Base-by-base conservation (phyloP, 768 basidiomycete genomes). In the Suillus placidus region DNA sequence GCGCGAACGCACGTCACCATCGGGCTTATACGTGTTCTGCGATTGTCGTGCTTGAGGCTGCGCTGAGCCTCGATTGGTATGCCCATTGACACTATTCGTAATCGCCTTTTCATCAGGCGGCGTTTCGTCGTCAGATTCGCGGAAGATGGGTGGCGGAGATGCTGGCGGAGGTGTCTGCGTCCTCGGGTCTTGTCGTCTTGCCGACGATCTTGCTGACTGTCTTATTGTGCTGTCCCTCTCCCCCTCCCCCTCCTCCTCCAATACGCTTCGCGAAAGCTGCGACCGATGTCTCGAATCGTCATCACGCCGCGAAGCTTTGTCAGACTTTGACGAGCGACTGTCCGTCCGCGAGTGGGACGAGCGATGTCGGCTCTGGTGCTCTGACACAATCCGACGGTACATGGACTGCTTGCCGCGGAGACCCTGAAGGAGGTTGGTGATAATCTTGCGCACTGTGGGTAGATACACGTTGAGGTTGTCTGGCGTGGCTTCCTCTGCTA, bases 401-500 rank as follows among this genome's bases (percentile, higher is more conserved):
- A 89, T 83, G 45, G 91, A 88, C 78, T 99, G 97, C 77, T 98
- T 98, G 58, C 81, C 85, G 60, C 96, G 91, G n/a, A 99, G 83
- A 16, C 96, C 97, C 71, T 95, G 92, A 37, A 99, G 78, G n/a
- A 99, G 83, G 73, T 86, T 89, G 42, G 95, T 96, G 73, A 99
- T 98, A 73, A 97, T 97, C 71, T 85, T 84, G 62, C 97, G 90
- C 56, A 99, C 96, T 69, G 85, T 87, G 32, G 97, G 97, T 4
- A 98, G 88, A 79, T 94, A 97, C 2, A 89, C 80, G 55, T 95
- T 92, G 60, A 99, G 88, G 68, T 92, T 95, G 61, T 93, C 89
- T 5, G 85, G 82, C 1, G 85, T 89, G 40, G 97, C 94, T 62
- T 97, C 94, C 78, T 98, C 96, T 6, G 94, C 88, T 34, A 99